These are phyloP conservation scores for Pontederia paniculata DNA, from an alignment of 176 grass and related monocot species.

Conservation along the genomic window DNA sequence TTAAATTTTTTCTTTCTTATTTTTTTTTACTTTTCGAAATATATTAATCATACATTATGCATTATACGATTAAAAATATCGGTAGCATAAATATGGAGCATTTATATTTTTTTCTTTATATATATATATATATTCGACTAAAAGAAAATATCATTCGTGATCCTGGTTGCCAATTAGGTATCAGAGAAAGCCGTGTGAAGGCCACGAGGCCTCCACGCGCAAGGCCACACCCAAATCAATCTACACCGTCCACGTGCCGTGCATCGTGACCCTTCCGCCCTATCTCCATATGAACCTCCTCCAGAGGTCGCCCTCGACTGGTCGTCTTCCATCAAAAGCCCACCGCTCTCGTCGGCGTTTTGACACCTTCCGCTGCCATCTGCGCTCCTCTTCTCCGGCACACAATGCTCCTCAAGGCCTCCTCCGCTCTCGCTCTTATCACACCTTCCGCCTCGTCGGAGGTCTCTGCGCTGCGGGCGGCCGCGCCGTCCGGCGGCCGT, in stretches of 20 bases:
- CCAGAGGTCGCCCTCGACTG: neutral
- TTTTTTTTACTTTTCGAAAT: no score
- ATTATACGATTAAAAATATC: no score
- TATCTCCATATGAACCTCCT: neutral
- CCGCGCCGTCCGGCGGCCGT: neutral
- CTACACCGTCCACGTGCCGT: neutral
- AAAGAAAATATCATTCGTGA: no score
- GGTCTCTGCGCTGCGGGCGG: no score
- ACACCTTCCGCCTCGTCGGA: neutral
- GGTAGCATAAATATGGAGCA: no score
- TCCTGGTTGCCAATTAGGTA: no score
- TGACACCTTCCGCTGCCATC: neutral
- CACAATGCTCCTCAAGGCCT: neutral
- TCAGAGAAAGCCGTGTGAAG: neutral
- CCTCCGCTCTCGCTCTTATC: constrained; percentile 1
- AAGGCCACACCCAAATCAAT: neutral
- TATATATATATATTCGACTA: no score
- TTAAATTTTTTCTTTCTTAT: no score
- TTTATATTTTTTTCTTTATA: no score
- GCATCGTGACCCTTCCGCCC: neutral
- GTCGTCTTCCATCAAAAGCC: neutral
- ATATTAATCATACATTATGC: no score
- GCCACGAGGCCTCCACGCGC: constrained; percentile 10
- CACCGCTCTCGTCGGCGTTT: no score
- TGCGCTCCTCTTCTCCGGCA: neutral